Evolutionary conservation across 2,329 filamentous ascomycete species (phyloP), one percentile per base, ranked within the genome.

Genomic region (Nemania sp.): DNA sequence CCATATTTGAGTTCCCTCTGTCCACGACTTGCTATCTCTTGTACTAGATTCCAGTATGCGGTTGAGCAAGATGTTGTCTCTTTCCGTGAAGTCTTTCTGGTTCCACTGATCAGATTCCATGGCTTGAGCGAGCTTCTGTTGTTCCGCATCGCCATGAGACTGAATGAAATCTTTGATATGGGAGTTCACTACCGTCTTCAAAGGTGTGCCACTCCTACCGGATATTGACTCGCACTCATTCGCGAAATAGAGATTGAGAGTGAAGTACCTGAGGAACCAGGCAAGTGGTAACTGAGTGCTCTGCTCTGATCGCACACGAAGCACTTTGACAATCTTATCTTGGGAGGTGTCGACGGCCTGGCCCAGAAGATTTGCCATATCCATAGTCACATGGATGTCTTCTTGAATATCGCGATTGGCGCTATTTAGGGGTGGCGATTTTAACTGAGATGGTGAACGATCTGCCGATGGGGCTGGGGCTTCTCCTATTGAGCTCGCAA

Each of bases 221-320:
- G 89, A 93, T 17, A 94, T 86, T 14, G 89, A 87, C 70, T 95
- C 90, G 66, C 90, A 94, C 68, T 95, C 90, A 57, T 91, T 91
- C 41, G 89, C 88, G 70, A 95, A 94, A 51, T 91, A 82, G 6
- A 91, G 77, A 64, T 93, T 94, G 28, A 95, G 78, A 1, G 83
- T 90, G 64, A 93, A 92, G 70, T 94, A 94, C 31, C 90, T 83
- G 37, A 94, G 73, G 70, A 95, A 95, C 62, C 83, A 80, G 41
- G 83, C 75, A 2, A 90, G 77, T 1, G 87, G 81, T 8, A 93
- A 74, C 23, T 82, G 81, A 2, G 83, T 80, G 40, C 84, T 88
- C 66, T 91, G 87, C 59, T 91, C 89, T 2, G 86, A 82, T 24
- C 90, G 82, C 1, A 94, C 90, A 49, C 87, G 88, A 22, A 94